Evolutionary conservation across 2,329 filamentous ascomycete species (phyloP), one percentile per base, ranked within the genome.

Genomic region (Chrysoporthe puriensis): DNA sequence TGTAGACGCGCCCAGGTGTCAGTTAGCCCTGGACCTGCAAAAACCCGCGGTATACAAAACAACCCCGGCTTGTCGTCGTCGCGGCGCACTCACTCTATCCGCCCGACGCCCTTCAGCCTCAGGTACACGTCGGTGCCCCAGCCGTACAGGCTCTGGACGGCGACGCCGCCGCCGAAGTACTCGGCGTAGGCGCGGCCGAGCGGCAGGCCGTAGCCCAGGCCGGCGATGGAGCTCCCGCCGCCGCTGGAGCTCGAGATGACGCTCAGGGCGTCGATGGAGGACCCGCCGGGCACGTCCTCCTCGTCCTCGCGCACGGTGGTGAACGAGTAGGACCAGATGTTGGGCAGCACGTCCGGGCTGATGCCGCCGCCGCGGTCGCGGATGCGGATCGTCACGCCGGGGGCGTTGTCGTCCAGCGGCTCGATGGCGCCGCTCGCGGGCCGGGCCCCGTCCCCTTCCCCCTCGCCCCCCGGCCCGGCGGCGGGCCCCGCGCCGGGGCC

Each of bases 321-420:
- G 77, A 97, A 99, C 70, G 92, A 96, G 78, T 98, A 99, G 7
- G 94, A 94, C 94, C 96, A 99, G 68, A 99, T 94, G 72, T 95
- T 90, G 4, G 90, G 89, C 44, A 96, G 81, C 40, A 96, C 90
- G 18, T 94, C 92, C 0, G 94, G 92, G 0, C 89, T 87, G 66
- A 99, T 98, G 46, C 96, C 96, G 54, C 95, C 95, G 62, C 96
- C 96, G n/a, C 94, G 90, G 77, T 99, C 96, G 9, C 96, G 90
- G 73, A 99, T 97, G 34, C 96, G 89, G 73, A 99, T 96, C 0
- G 96, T 98, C 14, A 99, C 93, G 48, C 94, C 94, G 0, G 94
- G 93, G 0, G 90, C 87, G 67, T 88, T 85, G 73, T 89, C 86
- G 70, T 89, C 86, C 6, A 89, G 81, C 0, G 86, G 86, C 46